Base-by-base conservation (phyloP, 441 rosid species). In the Brassica balearica region DNA sequence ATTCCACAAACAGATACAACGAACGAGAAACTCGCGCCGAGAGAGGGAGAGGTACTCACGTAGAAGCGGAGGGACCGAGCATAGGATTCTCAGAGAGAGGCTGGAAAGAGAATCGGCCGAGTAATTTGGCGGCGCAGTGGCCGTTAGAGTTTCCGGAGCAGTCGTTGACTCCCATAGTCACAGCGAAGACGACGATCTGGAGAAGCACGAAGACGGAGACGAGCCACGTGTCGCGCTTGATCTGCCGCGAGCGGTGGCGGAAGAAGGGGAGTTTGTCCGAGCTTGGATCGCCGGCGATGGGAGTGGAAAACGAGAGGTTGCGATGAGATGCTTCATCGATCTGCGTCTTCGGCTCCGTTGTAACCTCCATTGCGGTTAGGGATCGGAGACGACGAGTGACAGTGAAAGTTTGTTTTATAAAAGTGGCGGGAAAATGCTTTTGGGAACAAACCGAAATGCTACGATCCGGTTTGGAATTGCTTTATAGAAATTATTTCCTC, bases 31-130 rank as follows among this genome's bases (percentile, higher is more conserved):
- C 12, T 56, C 25, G 25, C 25, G 61, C 12, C 25, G 61, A 56
- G 60, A 55, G 23, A 48, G 55, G 0, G 61, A 56, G 61, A 56
- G 23, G 25, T 0, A 72, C 93, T 77, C 15, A 89, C 97, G 96
- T 84, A 38, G 98, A 95, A 68, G 97, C 89, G 51, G 96, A 89
- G 48, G 97, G 97, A 6, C 97, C 97, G 61, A 93, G 92, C 76
- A 90, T 78, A 63, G 95, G 98, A 79, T 92, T 92, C 86, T 95
- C 96, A 8, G 86, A 80, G 73, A 93, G 84, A 29, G 91, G 96
- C 84, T 95, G 99, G 38, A 93, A 93, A n/a, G 96, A 88, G 65
- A 86, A 71, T 76, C 87, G 82, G 4, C 91, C 84, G 3, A 88
- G 82, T 65, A 77, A 38, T 63, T 77, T 64, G 34, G 82, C 68